Conservation (phyloP, 2,329 filamentous ascomycete species). For the Aspergillus jensenii region DNA sequence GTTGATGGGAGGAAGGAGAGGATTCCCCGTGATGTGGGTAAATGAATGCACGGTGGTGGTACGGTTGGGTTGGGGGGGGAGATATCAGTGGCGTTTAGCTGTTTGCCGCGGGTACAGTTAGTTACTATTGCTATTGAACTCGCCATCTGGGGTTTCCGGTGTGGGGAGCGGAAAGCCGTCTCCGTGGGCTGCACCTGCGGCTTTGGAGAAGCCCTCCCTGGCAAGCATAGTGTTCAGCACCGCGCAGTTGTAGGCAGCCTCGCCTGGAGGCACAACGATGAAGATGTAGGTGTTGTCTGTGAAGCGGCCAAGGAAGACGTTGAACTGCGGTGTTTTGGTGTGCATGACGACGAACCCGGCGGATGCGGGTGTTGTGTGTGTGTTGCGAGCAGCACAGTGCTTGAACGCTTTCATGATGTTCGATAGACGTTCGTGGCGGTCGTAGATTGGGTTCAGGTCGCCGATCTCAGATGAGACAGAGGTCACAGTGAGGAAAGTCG, state of each 20-base stretch:
- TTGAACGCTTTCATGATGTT: constrained; percentile 99
- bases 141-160: constrained; percentile 28
- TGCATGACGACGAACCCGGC: constrained; percentile 49
- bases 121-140: constrained; percentile 4
- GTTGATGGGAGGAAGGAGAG: background rate
- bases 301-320: constrained; percentile 91
- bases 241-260: constrained; percentile 86
- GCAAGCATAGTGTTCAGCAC: constrained; percentile 88
- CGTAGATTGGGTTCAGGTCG: constrained; percentile 78
- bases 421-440: constrained; percentile 90
- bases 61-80: background rate
- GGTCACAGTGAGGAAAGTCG: constrained; percentile 94
- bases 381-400: constrained; percentile 60
- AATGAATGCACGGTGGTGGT: background rate
- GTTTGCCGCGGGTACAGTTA: background rate
- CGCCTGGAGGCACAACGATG: constrained; percentile 84
- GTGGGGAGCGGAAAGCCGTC: constrained; percentile 43
- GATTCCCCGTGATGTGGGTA: too few species aligned
- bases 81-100: background rate
- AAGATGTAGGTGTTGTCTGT: constrained; percentile 98
- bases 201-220: constrained; percentile 72
- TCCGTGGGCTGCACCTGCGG: constrained; percentile 50
- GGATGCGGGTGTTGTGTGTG: constrained; percentile 43
- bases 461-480: constrained; percentile 78
- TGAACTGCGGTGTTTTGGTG: constrained; percentile 65